A percentile compares a stretch with the other conserved stretches of the same genome.
Conservation (phyloP, 805 yeast genomes). For the Ogataea neopini region DNA sequence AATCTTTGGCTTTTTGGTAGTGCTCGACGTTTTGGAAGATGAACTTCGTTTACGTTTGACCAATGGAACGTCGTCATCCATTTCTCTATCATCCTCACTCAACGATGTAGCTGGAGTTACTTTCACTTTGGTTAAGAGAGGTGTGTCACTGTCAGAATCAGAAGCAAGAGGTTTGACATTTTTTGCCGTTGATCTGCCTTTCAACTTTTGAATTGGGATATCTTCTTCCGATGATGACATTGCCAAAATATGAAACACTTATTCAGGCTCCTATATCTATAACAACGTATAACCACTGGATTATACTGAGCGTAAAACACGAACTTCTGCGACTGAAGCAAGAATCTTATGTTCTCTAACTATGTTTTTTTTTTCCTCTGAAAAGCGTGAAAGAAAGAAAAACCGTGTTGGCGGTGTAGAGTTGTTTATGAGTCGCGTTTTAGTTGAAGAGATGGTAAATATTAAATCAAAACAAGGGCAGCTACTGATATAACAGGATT, state of each 20-base stretch:
- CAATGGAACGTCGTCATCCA: slow-evolving; percentile 18
- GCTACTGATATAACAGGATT: background rate
- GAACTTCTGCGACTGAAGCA: background rate
- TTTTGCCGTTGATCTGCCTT: slow-evolving; percentile 8
- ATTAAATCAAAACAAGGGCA: background rate
- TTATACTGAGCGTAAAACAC: background rate
- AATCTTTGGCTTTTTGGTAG: slow-evolving; percentile 18
- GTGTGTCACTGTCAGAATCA: slow-evolving; percentile 18
- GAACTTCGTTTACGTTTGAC: slow-evolving; percentile 11
- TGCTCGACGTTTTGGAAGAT: slow-evolving; percentile 1
- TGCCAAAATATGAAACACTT: background rate
- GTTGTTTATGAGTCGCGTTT: slow-evolving; percentile 3
- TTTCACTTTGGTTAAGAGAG: slow-evolving; percentile 7
- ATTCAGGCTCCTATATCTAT: background rate
- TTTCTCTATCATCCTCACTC: slow-evolving; percentile 19
- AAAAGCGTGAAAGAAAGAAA: background rate
- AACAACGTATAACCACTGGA: background rate
- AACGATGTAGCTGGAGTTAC: slow-evolving; percentile 21
- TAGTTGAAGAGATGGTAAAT: background rate
- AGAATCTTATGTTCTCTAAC: background rate
- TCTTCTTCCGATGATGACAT: slow-evolving; percentile 27
- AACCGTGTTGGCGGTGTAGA: slow-evolving; percentile 2
- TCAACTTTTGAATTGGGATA: slow-evolving; percentile 13
- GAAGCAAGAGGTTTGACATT: slow-evolving; percentile 3
- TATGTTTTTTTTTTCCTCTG: background rate